Percentiles rank a stretch among this genome's conserved stretches.
phyloP scores from a whole-genome alignment of 78 protist species.

The Planoprotostelium fungivorum region DNA sequence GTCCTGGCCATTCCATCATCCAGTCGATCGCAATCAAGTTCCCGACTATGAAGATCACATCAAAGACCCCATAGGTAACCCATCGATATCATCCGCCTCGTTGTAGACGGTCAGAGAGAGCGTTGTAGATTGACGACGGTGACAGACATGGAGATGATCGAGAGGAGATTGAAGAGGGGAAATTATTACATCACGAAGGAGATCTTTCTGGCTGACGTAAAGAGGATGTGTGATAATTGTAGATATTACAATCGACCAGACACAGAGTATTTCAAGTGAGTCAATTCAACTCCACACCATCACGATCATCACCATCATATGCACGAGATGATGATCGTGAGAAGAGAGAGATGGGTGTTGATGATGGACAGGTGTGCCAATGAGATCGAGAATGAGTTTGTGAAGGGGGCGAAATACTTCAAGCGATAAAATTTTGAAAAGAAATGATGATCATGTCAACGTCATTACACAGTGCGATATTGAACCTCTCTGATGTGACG shows the following conservation, averaged over 20 bases:
- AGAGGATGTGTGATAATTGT: slow-evolving; percentile 61
- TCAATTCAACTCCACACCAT: neutral
- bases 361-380: neutral
- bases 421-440: too few relatives aligned
- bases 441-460: too few relatives aligned
- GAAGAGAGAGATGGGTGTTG: too few relatives aligned
- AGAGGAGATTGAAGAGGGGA: slow-evolving; percentile 15
- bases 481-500: too few relatives aligned
- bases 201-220: slow-evolving; percentile 42
- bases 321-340: neutral
- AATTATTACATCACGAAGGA: slow-evolving; percentile 52
- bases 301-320: too few relatives aligned
- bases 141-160: slow-evolving; percentile 15
- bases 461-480: too few relatives aligned
- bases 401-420: neutral
- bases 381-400: neutral
- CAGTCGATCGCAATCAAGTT: slow-evolving; percentile 26
- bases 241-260: slow-evolving; percentile 39
- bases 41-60: slow-evolving; percentile 10
- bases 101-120: neutral
- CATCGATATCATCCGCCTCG: neutral
- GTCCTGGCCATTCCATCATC: slow-evolving; percentile 33
- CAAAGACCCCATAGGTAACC: neutral
- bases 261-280: slow-evolving; percentile 5
- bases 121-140: slow-evolving; percentile 4